Evolutionary conservation across 2,329 filamentous ascomycete genomes (phyloP), one percentile per base, ranked within the genome.

Genomic region (Dactylellina sp.): DNA sequence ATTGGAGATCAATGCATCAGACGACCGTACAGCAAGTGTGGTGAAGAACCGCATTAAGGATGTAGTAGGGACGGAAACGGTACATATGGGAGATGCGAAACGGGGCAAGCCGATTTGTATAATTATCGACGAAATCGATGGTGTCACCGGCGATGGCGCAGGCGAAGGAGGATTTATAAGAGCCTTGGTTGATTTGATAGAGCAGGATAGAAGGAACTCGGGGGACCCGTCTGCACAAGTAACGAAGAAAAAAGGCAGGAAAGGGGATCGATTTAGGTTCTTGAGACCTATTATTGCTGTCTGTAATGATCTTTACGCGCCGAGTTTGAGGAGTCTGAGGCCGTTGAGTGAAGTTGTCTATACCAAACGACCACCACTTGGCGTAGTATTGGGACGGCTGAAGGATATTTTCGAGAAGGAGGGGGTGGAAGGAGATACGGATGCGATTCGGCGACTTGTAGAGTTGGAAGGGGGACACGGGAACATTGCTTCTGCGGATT

Each of bases 251-350:
- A 79, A 80, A 52, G 87, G 84, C 77, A 91, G 88, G 81, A 92
- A 87, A 81, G 94, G 92, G 80, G 94, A 98, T 78, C 90, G 89
- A 70, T 99, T 99, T 80, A 87, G 91, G 44, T 86, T 97, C 75
- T 87, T 96, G 82, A 86, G 95, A 49, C 95, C 95, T 0, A 84
- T 99, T 28, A 92, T 99, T 56, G 84, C 99, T 52, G 95, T 99
- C 77, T 99, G 95, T 83, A 99, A 99, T 78, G 96, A 99, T 80
- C 88, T 98, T 0, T 99, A 99, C 79, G 93, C 97, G 77, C 89
- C 94, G 2, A 91, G 93, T 18, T 85, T 99, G 42, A 87, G 93
- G 25, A 93, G 92, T 0, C 84, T 99, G 6, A 88, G 95, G n/a
- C 91, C 94, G 76, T 83, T 95, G 55, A 95, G 94, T 0, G 95